Evolutionary conservation across 495 filamentous ascomycete species (phyloP), one percentile per base, ranked within the genome.

Genomic region (Penicillium cosmopolitanum): DNA sequence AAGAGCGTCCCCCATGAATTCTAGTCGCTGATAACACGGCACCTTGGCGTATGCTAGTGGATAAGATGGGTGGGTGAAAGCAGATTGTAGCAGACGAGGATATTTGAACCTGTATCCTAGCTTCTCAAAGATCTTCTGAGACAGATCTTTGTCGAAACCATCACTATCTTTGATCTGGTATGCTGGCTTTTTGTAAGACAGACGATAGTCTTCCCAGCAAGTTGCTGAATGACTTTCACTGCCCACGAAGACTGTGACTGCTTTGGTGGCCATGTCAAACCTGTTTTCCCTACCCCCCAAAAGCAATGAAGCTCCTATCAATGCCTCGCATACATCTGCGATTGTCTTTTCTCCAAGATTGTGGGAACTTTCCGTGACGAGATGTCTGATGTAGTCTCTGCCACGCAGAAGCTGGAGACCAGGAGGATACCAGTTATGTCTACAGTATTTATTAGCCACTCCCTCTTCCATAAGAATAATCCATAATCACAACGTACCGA

Each of bases 261-360:
- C 92, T 68, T 87, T 83, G 38, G 96, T 87, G 13, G 96, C 93
- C 70, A 88, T 79, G 65, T 97, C 89, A 66, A 93, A 90, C 38
- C 81, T 83, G 53, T 83, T 71, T 1, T 79, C 70, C 44, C 78
- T 63, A 13, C 82, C 79, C 33, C 81, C 77, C 2, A 88, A 85
- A 9, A 97, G 78, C 44, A 96, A 82, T 0, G 95, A 88, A 5
- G 93, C 95, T 15, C 93, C 95, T 53, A 98, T 98, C 61, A 98
- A 68, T 3, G 95, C 95, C 72, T 98, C 95, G 57, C 92, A 96
- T 18, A 98, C 93, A 76, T 98, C 95, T n/a, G 95, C 95, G 69
- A 97, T 89, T 4, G 91, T 87, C 74, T 98, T 98, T 67, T 96
- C 90, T 3, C 85, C 89, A 6, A 98, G 83, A 0, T 75, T 67